Evolutionary conservation across 495 filamentous ascomycete species (phyloP), one percentile per base, ranked within the genome.

Genomic region (Beverwykella pulmonaria): DNA sequence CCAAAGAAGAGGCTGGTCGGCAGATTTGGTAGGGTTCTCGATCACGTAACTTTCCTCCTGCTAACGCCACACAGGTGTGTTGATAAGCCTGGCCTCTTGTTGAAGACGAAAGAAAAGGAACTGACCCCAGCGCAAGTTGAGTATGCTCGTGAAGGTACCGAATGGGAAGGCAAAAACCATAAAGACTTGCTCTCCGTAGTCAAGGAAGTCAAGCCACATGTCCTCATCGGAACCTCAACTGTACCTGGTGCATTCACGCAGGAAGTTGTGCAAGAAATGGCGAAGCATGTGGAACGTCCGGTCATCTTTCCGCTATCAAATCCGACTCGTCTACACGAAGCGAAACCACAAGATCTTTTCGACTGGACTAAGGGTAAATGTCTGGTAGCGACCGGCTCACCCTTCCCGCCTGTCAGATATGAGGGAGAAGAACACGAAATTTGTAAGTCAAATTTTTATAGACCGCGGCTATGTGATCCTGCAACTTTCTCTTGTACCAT

Each of bases 261-360:
- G 65, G 83, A 90, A 25, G 76, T 91, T 57, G 80, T 96, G 22
- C 79, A 80, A 23, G 91, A 88, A 68, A 95, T 97, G 91, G 87
- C 89, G n/a, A 81, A 83, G 29, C 85, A 93, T 65, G 84, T 90
- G 1, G 82, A 89, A 1, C 83, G 87, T 5, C 92, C 92, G 27
- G 89, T 94, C 53, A 85, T 97, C 56, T 86, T 96, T 59, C 92
- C 92, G 0, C 82, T 96, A 19, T 92, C 89, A 14, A 97, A 97
- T 73, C 92, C 92, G 2, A 97, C 92, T 0, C 79, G 85, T 0
- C 84, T 95, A 0, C 92, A 96, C 75, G 92, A 96, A 76, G 92
- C 92, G 1, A 78, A 84, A 12, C 92, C 92, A 0, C 76, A 83
- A n/a, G 92, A 96, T 72, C 77, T 97, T 49, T 83, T 86, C 59